Conservation (phyloP, 495 filamentous ascomycete genomes). For the Aspergillus nidulans region DNA sequence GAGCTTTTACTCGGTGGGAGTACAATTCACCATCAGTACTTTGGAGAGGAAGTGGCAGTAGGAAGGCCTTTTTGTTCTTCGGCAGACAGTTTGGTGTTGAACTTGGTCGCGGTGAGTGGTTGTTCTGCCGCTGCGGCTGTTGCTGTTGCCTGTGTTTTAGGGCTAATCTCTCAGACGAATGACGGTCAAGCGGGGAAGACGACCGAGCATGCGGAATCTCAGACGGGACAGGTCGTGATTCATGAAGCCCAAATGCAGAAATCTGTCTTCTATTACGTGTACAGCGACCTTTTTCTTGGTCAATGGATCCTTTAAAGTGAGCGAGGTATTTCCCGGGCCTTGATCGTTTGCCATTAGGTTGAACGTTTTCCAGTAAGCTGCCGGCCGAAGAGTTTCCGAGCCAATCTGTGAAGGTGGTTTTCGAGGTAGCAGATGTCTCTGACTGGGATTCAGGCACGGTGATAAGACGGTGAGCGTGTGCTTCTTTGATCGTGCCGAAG, state of each 20-base stretch:
- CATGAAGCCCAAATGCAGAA: background rate
- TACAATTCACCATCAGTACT: too few relatives aligned
- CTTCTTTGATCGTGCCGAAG: background rate
- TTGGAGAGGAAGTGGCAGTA: too few relatives aligned
- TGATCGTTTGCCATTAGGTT: background rate
- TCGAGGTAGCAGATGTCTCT: background rate
- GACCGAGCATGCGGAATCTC: background rate
- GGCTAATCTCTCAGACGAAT: background rate
- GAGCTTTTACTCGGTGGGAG: too few relatives aligned
- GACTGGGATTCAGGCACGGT: background rate
- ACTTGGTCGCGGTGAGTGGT: background rate
- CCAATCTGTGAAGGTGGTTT: slow-evolving; percentile 9
- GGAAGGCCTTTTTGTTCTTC: background rate
- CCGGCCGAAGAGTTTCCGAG: background rate
- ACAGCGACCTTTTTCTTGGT: background rate
- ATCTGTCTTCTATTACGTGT: background rate
- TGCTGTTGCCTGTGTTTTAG: background rate
- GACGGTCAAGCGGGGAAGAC: background rate
- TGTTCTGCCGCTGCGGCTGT: background rate
- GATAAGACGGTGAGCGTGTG: background rate
- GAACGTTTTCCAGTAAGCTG: background rate
- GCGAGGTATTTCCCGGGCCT: slow-evolving; percentile 2
- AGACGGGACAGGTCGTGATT: background rate
- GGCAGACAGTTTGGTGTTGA: too few relatives aligned
- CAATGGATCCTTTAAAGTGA: background rate